Base-by-base conservation (phyloP, 2,329 filamentous ascomycete species). In the Colletotrichum cuscutae region DNA sequence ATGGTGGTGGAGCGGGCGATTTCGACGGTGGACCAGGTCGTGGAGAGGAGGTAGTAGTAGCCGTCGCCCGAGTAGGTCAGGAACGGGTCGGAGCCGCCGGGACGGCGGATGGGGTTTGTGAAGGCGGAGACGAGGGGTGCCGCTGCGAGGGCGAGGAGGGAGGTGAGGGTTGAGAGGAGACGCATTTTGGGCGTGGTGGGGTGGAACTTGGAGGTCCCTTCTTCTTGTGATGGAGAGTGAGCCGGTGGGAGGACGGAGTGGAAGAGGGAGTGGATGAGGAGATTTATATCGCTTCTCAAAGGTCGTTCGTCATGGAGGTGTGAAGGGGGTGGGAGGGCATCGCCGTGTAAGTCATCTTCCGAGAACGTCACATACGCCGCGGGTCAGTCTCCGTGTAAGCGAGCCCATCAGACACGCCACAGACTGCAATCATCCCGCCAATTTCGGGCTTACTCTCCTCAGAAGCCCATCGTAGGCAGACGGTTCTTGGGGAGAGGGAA, bases 11-110 rank as follows among this genome's bases (percentile, higher is more conserved):
- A 84, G 1, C 87, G 83, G 0, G 87, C 85, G 24, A 91, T 84
- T 73, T 88, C 82, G 9, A 91, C 81, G 71, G 90, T 82, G 2
- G 81, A 85, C 87, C 86, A 90, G 19, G 86, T 87, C 0, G 88
- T 90, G 0, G 87, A 87, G 73, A 88, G 84, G 30, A 91, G 80
- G 74, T 90, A 90, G 79, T 90, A 90, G 75, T 87, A 89, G 0
- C 87, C 88, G 58, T 71, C 68, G 12, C 83, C 86, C 0, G 82
- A 82, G 65, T 85, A 89, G 0, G 85, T 84, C 4, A 90, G 83
- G 72, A 86, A 86, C 0, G 89, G 87, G 76, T 90, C 88, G 28
- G 84, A 85, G 13, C 89, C 88, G 56, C 86, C 83, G 0, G 82
- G 82, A 19, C 81, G 80, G 52, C 85, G 85, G 63, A 90, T 82